phyloP scores from a whole-genome alignment of 306 rosid species.

The Vachellia collinsii region DNA sequence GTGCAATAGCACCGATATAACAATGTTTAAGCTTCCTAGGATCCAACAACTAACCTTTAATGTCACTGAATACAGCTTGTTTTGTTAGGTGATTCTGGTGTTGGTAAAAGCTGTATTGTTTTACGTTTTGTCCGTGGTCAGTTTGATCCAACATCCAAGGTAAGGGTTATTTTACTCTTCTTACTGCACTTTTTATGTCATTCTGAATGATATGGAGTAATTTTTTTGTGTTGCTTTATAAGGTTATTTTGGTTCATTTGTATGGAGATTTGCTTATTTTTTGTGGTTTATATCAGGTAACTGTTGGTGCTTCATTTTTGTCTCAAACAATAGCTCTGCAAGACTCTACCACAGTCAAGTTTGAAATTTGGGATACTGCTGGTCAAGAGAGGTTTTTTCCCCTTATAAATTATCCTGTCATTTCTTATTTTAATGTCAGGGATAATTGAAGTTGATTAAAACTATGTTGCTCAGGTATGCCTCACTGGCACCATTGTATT shows the following conservation, averaged over 20 bases:
- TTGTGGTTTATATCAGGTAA: conserved; percentile 55
- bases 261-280: not conserved
- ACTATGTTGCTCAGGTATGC: conserved; percentile 73
- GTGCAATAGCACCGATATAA: conserved; percentile 6
- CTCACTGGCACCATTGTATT: conserved; percentile 94
- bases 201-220: conserved; percentile 11
- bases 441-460: conserved; percentile 27
- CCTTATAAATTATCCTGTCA: conserved; percentile 5
- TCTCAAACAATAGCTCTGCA: conserved; percentile 98
- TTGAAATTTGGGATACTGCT: conserved; percentile 99
- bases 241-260: conserved; percentile 1
- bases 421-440: conserved; percentile 22
- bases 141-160: conserved; percentile 99
- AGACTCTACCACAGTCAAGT: conserved; percentile 98
- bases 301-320: conserved; percentile 99
- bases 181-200: conserved; percentile 1
- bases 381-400: conserved; percentile 90
- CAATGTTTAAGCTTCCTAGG: conserved; percentile 31
- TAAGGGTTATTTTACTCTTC: conserved; percentile 40
- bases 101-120: conserved; percentile 99
- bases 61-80: conserved; percentile 73
- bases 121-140: conserved; percentile 98
- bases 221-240: conserved; percentile 4
- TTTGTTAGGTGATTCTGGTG: conserved; percentile 98
- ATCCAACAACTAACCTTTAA: conserved; percentile 33